Percentiles rank a stretch among this genome's conserved stretches.
These are phyloP conservation scores for Penicillium odoratum DNA, from an alignment of 495 filamentous ascomycete genomes.

Conservation along the genomic window DNA sequence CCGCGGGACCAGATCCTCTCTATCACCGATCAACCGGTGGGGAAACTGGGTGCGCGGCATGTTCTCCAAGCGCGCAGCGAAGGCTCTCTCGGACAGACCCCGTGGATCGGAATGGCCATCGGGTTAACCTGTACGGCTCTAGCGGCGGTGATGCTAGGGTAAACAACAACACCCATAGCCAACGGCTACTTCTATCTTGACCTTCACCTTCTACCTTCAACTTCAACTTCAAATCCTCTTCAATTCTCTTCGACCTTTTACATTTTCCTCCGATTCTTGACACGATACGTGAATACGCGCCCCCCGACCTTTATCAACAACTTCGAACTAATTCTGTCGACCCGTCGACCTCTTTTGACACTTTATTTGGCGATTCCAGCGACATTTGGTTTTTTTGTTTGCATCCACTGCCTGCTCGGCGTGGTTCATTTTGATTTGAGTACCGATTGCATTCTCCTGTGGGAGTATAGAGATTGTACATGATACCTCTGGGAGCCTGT, in stretches of 20 bases:
- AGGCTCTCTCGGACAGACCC: conserved; percentile 46
- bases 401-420: conserved; percentile 17
- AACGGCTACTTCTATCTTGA: conserved; percentile 17
- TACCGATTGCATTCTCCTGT: conserved; percentile 22
- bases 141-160: conserved; percentile 48
- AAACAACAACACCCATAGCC: neutral
- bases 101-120: conserved; percentile 52
- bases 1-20: conserved; percentile 12
- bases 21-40: neutral
- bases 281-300: conserved; percentile 24
- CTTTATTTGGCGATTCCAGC: conserved; percentile 17
- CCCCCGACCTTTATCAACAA: conserved; percentile 7
- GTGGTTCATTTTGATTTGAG: conserved; percentile 14
- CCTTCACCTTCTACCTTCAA: conserved; percentile 16
- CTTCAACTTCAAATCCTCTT: conserved; percentile 10
- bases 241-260: conserved; percentile 20
- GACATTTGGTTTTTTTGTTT: conserved; percentile 14
- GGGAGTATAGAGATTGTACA: conserved; percentile 35
- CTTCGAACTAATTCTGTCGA: conserved; percentile 12
- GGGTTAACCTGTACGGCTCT: conserved; percentile 46
- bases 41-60: conserved; percentile 14
- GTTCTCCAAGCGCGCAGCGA: conserved; percentile 43
- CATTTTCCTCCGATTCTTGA: neutral
- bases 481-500: conserved; percentile 24
- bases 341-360: conserved; percentile 5